Base-by-base conservation (phyloP, 768 basidiomycete genomes). In the Leccinum fibrillosum region DNA sequence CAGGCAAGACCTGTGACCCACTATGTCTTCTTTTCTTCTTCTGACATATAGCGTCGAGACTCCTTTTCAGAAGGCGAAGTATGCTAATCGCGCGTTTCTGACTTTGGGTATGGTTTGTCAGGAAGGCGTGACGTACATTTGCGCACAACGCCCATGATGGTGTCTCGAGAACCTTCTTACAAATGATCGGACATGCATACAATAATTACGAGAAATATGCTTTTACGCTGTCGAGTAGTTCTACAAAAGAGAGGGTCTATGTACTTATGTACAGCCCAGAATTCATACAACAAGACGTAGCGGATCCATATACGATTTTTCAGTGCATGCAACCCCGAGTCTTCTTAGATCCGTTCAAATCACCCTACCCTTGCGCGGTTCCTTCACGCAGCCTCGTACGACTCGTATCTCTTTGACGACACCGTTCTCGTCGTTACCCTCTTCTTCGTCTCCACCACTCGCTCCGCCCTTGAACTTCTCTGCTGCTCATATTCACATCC, bases 401-500 rank as follows among this genome's bases (percentile, higher is more conserved):
- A 19, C 1, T 84, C 88, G 65, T 82, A 81, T 67, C 88, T 78
- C 78, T 86, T 90, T 68, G 89, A 72, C 47, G 80, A 77, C 25
- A 71, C 66, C 13, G 82, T 84, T 61, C 80, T 71, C 52, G 76
- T 79, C 12, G 77, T 73, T 19, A 75, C 61, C 58, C 67, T 73
- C 62, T 82, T 73, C 30, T 79, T 82, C 52, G 78, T 75, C 32
- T 88, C 84, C 62, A 88, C 86, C 58, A 86, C 86, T 62, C 78
- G 72, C 65, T 89, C 86, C 19, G 85, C 81, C 32, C 57, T 44
- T 26, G 26, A 26, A 26, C 26, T 26, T 39, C 55, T 47, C 15
- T 54, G 52, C 15, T 49, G 15, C 54, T 55, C 21, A 30, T 25
- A 21, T 21, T 34, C 13, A 34, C 30, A 9, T n/a, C n/a, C 23